Base-by-base conservation (phyloP, 306 rosid species). In the Sophora flavescens region DNA sequence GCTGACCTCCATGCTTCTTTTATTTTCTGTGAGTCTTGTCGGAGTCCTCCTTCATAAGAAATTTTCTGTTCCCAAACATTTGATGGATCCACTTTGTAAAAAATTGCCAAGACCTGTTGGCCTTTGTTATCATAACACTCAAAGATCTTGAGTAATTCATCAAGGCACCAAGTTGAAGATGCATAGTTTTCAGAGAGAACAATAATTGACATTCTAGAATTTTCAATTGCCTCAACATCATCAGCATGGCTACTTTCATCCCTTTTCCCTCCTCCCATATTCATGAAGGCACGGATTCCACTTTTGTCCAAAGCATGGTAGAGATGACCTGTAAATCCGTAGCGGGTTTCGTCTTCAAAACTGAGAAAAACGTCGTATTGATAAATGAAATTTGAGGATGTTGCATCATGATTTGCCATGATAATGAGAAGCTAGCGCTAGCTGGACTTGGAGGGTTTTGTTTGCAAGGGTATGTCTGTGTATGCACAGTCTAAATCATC, bases 81-180 rank as follows among this genome's bases (percentile, higher is more conserved):
- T 7, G 80, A 50, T 0, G 80, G 63, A 11, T 33, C 63, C 63
- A 75, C 80, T 7, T 22, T 38, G 63, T 75, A 75, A 22, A 75
- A 75, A n/a, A 75, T 12, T 1, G 36, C 6, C 13, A 12, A 3
- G 3, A 63, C 72, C 1, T 44, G 69, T 12, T 36, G 51, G 3
- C 16, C 9, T 18, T 14, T 18, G 0, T 18, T 36, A 4, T 51
- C 64, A 41, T 11, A 5, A 36, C 47, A 75, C 42, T 63, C 64
- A 14, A 6, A 0, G 30, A 75, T 75, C 39, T 63, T 51, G 17
- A 3, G 54, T 0, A 75, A 12, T 38, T 75, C 80, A 12, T 75
- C 62, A 13, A 75, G 72, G 32, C 64, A 63, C 30, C 33, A 12
- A 0, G 16, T 36, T 8, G 72, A 75, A 51, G 26, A 51, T 12